Percentiles rank a stretch among this genome's conserved stretches.
These are phyloP conservation scores for Sicyos edulis DNA, from an alignment of 306 rosid genomes.

Conservation along the genomic window DNA sequence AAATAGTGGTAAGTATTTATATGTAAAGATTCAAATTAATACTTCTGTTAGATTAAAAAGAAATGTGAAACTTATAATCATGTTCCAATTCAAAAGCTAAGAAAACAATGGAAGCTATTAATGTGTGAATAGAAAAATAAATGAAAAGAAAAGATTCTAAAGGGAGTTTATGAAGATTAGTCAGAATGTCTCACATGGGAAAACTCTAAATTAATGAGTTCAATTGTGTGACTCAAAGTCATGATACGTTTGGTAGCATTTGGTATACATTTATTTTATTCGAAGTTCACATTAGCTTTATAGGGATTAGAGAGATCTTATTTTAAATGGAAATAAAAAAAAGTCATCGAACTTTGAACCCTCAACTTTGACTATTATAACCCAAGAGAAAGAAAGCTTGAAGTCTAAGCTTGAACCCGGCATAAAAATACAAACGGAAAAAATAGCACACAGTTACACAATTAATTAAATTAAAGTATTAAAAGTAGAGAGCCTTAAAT, in stretches of 20 bases:
- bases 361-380: neutral
- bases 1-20: no score
- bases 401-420: neutral
- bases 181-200: conserved; percentile 12
- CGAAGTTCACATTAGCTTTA: neutral
- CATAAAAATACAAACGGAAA: neutral
- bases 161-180: neutral
- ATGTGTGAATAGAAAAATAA: neutral
- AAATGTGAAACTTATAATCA: neutral
- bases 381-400: neutral
- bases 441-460: neutral
- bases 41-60: neutral
- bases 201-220: conserved; percentile 7
- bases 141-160: conserved; percentile 10
- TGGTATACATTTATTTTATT: neutral
- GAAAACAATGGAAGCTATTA: neutral
- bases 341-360: neutral
- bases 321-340: neutral
- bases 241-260: conserved; percentile 12
- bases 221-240: neutral
- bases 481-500: no score
- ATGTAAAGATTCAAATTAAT: neutral
- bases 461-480: neutral
- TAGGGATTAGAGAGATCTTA: conserved; percentile 8
- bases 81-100: neutral